These are phyloP conservation scores for Ogataea chonburiensis DNA, from an alignment of 805 yeast species.

Conservation along the genomic window DNA sequence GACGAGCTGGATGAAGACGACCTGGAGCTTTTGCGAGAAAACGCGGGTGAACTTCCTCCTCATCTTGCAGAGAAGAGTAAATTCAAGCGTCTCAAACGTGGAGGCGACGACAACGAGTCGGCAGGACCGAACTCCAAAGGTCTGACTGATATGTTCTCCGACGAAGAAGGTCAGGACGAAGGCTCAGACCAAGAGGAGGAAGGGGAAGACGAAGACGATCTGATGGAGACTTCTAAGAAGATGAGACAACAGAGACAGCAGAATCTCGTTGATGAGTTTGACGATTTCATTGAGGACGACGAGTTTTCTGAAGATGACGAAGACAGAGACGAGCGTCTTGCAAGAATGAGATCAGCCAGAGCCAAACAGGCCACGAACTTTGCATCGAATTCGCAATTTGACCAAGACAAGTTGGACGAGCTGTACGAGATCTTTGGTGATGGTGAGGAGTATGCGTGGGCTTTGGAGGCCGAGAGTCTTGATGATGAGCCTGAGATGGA, in stretches of 20 bases:
- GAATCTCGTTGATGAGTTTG: constrained; percentile 72
- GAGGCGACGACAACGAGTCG: constrained; percentile 44
- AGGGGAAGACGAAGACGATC: constrained; percentile 30
- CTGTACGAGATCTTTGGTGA: constrained; percentile 94
- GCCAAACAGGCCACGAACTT: constrained; percentile 30
- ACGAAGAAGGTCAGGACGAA: constrained; percentile 42
- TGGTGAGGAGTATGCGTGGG: constrained; percentile 98
- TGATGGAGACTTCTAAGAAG: constrained; percentile 30
- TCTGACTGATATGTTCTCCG: constrained; percentile 70
- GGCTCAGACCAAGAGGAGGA: constrained; percentile 28
- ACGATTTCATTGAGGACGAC: constrained; percentile 96
- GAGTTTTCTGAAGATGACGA: constrained; percentile 90
- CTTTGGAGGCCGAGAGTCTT: constrained; percentile 81
- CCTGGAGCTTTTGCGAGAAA: constrained; percentile 85
- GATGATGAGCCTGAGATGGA: constrained; percentile 42
- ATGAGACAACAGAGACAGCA: constrained; percentile 27
- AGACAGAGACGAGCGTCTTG: constrained; percentile 46
- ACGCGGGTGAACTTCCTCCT: constrained; percentile 69
- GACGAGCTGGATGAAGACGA: constrained; percentile 93
- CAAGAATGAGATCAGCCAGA: constrained; percentile 36
- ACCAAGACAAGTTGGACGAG: constrained; percentile 89
- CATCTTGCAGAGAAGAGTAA: constrained; percentile 40
- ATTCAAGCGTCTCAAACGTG: constrained; percentile 83
- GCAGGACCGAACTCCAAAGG: constrained; percentile 34
- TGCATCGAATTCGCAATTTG: constrained; percentile 49